A percentile compares a stretch with the other conserved stretches of the same genome.
These are phyloP conservation scores for Agaricus blazei DNA, from an alignment of 768 basidiomycete genomes.

Conservation along the genomic window DNA sequence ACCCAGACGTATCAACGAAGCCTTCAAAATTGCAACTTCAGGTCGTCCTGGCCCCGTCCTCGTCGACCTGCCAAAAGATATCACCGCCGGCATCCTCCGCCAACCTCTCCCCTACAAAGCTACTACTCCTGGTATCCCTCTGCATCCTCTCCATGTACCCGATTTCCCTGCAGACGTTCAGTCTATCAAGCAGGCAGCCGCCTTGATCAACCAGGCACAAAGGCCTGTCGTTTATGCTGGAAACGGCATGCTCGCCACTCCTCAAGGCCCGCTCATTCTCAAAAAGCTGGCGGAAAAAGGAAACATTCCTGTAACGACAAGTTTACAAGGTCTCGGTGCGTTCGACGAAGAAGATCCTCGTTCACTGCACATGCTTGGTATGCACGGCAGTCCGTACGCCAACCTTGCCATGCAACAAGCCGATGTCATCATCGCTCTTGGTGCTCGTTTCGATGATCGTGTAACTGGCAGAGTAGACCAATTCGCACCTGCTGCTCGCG, in stretches of 20 bases:
- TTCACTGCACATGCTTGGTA: slow-evolving; percentile 95
- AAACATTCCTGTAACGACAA: slow-evolving; percentile 96
- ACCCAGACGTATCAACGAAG: slow-evolving; percentile 94
- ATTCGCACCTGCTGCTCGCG: slow-evolving; percentile 88
- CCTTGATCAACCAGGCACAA: slow-evolving; percentile 88
- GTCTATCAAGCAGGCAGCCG: slow-evolving; percentile 79
- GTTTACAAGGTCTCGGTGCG: slow-evolving; percentile 91
- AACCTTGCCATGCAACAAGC: slow-evolving; percentile 98
- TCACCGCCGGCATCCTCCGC: slow-evolving; percentile 88
- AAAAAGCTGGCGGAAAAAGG: slow-evolving; percentile 73
- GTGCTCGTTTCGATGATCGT: slow-evolving; percentile 96
- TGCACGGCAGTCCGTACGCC: slow-evolving; percentile 97
- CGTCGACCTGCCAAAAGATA: slow-evolving; percentile 98
- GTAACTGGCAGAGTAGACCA: slow-evolving; percentile 87
- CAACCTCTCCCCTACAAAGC: slow-evolving; percentile 81
- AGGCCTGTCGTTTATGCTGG: slow-evolving; percentile 92
- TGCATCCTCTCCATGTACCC: slow-evolving; percentile 60
- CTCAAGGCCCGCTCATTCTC: slow-evolving; percentile 79
- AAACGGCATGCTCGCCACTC: slow-evolving; percentile 79
- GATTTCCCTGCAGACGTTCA: slow-evolving; percentile 57
- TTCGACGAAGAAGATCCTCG: slow-evolving; percentile 88
- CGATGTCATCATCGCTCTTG: slow-evolving; percentile 96
- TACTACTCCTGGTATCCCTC: slow-evolving; percentile 80
- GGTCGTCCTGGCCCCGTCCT: slow-evolving; percentile 97
- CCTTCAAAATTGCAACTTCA: slow-evolving; percentile 97